Evolutionary conservation across 2,329 filamentous ascomycete species (phyloP).

Genomic region (Fusarium coffeatum): DNA sequence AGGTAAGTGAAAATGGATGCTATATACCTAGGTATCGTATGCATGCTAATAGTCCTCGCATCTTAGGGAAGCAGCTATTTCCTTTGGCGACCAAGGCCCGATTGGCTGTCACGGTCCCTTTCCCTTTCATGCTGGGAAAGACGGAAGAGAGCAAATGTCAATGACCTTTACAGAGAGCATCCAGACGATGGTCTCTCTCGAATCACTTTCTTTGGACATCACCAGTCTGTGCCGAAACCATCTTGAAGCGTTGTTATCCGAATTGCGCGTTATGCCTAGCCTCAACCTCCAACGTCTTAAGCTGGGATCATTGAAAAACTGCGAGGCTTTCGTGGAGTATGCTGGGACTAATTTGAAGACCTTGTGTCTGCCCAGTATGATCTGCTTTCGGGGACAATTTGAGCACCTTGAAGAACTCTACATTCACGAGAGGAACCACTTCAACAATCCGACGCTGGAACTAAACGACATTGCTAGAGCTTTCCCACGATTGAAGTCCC

Average conservation of each 20-base stretch:
- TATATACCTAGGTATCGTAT: neutral
- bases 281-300: neutral
- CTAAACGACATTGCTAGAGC: neutral
- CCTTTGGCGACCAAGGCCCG: too few species aligned
- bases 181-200: neutral
- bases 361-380: neutral
- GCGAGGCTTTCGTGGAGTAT: neutral
- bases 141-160: neutral
- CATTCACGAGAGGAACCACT: neutral
- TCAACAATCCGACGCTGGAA: neutral
- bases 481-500: neutral
- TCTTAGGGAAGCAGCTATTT: neutral
- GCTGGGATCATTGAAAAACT: neutral
- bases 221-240: neutral
- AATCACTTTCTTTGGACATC: neutral
- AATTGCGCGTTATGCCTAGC: neutral
- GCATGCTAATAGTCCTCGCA: neutral
- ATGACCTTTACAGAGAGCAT: neutral
- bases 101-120: neutral
- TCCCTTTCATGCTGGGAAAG: neutral
- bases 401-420: neutral
- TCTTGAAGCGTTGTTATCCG: neutral
- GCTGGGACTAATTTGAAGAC: neutral
- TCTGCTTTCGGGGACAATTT: neutral
- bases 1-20: neutral